Conservation (phyloP, 2,329 filamentous ascomycete genomes). For the Trichoderma sp. region DNA sequence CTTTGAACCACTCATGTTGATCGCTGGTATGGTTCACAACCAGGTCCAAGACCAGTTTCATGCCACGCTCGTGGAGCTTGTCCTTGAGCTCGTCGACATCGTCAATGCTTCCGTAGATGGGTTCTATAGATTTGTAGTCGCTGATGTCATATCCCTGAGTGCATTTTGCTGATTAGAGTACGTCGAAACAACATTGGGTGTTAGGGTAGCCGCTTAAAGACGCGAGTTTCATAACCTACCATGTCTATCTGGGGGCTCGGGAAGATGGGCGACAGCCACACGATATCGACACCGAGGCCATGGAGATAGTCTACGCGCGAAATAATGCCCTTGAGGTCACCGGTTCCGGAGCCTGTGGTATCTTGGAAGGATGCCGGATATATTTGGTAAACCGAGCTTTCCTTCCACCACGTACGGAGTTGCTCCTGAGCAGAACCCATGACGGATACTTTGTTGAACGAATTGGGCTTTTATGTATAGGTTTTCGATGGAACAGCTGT, state of each 20-base stretch:
- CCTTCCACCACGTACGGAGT: conserved; percentile 58
- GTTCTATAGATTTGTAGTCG: conserved; percentile 67
- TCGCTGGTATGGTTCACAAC: conserved; percentile 71
- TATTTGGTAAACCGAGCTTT: conserved; percentile 61
- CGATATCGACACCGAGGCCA: conserved; percentile 58
- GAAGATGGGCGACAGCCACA: conserved; percentile 56
- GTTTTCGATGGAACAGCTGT: not conserved
- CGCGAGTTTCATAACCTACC: conserved; percentile 37
- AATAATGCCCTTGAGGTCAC: conserved; percentile 60
- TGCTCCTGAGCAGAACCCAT: conserved; percentile 34
- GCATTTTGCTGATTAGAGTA: not conserved
- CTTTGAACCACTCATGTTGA: conserved; percentile 60
- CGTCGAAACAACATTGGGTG: not conserved
- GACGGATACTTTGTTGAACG: not conserved
- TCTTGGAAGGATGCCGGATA: conserved; percentile 65
- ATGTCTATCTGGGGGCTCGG: conserved; percentile 64
- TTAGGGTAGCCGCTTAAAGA: not conserved
- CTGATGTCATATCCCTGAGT: conserved; percentile 66
- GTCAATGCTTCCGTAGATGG: conserved; percentile 65
- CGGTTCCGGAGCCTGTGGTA: conserved; percentile 56
- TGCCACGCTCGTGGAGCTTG: conserved; percentile 60
- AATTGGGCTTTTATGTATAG: not conserved
- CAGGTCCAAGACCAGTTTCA: conserved; percentile 72
- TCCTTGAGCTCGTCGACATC: conserved; percentile 67
- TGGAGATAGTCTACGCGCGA: conserved; percentile 58